Evolutionary conservation across 1,139 yeast genomes (phyloP).

Genomic region (Meyerozyma smithsonii): DNA sequence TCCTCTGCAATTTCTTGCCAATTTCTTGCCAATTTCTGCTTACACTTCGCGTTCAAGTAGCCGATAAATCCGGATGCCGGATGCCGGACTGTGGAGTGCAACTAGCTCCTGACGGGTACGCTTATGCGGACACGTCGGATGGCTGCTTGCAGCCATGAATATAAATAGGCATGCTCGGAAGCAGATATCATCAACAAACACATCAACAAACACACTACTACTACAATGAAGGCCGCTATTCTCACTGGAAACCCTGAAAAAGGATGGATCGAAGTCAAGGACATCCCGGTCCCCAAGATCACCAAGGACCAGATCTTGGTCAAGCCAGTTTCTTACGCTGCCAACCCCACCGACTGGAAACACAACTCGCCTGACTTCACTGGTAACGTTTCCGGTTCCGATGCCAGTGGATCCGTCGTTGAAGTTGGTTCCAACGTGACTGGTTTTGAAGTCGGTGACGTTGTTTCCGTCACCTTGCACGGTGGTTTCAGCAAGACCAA

Average conservation of each 20-base stretch:
- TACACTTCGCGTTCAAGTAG: no score
- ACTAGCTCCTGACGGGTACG: no score
- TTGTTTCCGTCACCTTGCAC: conserved; percentile 20
- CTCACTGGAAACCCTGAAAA: conserved; percentile 5
- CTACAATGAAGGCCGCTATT: conserved; percentile 1
- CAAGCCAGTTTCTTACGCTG: conserved; percentile 55
- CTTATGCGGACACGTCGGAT: no score
- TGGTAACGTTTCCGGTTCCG: conserved; percentile 46
- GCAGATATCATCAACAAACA: neutral
- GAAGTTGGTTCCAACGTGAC: conserved; percentile 53
- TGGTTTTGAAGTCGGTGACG: conserved; percentile 45
- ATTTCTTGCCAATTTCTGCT: no score
- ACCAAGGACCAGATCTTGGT: conserved; percentile 44
- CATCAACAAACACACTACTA: neutral
- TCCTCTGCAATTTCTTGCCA: no score
- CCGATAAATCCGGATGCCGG: no score
- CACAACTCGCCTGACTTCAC: conserved; percentile 36
- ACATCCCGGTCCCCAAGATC: conserved; percentile 34
- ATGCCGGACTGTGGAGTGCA: no score
- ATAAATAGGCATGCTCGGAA: neutral
- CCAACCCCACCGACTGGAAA: conserved; percentile 80
- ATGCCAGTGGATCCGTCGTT: conserved; percentile 54
- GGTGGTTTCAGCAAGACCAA: conserved; percentile 25
- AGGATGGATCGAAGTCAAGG: conserved; percentile 18
- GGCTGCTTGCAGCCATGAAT: no score